Base-by-base conservation (phyloP, 805 yeast species). In the Wickerhamiella sergipiensis region DNA sequence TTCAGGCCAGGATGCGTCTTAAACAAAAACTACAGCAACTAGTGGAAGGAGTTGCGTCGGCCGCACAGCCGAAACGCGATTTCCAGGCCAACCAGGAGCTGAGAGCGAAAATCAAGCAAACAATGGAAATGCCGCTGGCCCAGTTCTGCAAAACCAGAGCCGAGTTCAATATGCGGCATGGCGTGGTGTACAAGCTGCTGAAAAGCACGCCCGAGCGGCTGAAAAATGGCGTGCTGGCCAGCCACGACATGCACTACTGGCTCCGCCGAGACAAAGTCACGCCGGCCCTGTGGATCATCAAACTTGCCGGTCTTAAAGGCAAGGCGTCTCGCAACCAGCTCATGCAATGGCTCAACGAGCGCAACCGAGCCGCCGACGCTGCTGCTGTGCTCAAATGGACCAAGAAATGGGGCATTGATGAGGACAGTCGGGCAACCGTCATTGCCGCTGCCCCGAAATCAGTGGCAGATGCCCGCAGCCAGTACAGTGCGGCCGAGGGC, bases 381-480 rank as follows among this genome's bases (percentile, higher is more conserved):
- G 48, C 45, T 9, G 21, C 48, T 7, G 52, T 58, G 7, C 50
- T 53, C n/a, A 43, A 50, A 2, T 55, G 56, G 59, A 59, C 63
- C 9, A 54, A 56, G 29, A 58, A 59, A 33, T 59, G 63, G 63
- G 62, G 63, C 2, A 56, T 59, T 38, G 46, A 52, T 22, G 59
- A 52, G n/a, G 50, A 56, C 10, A 52, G 45, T 6, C 23, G 50
- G 19, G 51, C 62, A 2, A 29, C 33, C 9, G 33, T 52, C 3
- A 58, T 55, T 12, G 47, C 53, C 7, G 47, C 57, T 1, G 22
- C 24, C 29, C 55, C 61, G 1, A 29, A 40, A 17, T 38, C 53
- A 1, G 61, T 55, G 2, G 47, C 40, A 1, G 55, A 54, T 33
- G 63, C 62, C 3, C 55, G 63, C 5, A 45, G 42, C 13, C 29